Evolutionary conservation across 2,329 filamentous ascomycete species (phyloP).

Genomic region (Zymoseptoria brevis): DNA sequence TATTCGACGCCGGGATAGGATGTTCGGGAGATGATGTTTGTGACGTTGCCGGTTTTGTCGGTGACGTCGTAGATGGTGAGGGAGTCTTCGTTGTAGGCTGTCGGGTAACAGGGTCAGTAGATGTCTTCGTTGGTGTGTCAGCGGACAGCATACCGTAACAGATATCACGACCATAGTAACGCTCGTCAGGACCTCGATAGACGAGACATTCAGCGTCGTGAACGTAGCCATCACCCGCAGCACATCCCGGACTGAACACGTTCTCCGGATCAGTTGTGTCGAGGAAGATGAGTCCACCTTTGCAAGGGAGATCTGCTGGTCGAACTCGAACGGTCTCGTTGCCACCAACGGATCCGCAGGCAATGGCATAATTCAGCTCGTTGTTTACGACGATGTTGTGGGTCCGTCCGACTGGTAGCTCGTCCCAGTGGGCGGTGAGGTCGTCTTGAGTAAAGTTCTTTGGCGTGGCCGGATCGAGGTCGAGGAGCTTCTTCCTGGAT

Average conservation of each 20-base stretch:
- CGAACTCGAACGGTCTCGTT: constrained; percentile 15
- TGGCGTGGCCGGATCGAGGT: constrained; percentile 37
- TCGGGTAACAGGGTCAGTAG: not conserved
- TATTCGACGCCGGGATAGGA: constrained; percentile 43
- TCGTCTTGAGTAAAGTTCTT: constrained; percentile 35
- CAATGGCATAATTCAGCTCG: constrained; percentile 39
- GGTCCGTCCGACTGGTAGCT: constrained; percentile 19
- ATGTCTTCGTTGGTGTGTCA: too few relatives aligned
- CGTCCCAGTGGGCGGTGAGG: constrained; percentile 10
- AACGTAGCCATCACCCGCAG: constrained; percentile 44
- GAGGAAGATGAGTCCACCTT: constrained; percentile 47
- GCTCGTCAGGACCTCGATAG: constrained; percentile 41
- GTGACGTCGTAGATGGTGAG: constrained; percentile 41
- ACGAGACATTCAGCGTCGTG: constrained; percentile 49
- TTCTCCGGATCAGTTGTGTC: constrained; percentile 45
- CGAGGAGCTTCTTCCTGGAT: constrained; percentile 40
- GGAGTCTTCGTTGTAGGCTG: constrained; percentile 41
- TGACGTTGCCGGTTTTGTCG: constrained; percentile 32
- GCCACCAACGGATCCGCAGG: constrained; percentile 13
- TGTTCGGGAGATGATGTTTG: constrained; percentile 39
- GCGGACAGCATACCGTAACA: constrained; percentile 34
- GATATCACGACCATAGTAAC: constrained; percentile 40
- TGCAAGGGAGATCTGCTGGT: constrained; percentile 29
- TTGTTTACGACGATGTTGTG: constrained; percentile 49
- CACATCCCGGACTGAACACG: constrained; percentile 44